Evolutionary conservation across 2,329 filamentous ascomycete species (phyloP), one percentile per base, ranked within the genome.

Genomic region (Nigrograna mackinnonii): DNA sequence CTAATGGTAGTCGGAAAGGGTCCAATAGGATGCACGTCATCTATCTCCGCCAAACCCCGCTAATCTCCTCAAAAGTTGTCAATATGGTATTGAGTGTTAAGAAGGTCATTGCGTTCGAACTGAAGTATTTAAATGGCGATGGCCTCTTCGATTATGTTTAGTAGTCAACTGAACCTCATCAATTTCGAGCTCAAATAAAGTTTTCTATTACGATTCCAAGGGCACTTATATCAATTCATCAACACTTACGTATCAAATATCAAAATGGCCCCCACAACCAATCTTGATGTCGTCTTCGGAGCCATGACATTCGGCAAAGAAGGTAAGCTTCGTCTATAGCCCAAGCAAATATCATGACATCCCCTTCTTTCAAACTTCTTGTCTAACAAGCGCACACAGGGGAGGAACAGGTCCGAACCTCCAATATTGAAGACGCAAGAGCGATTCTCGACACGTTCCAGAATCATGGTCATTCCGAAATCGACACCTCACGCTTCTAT

Each of bases 401-500:
- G 36, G 39, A 47, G 24, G 55, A 56, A 41, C 40, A 45, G 39
- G 52, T 55, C 17, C 49, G 56, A 21, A 53, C 49, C 17, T 50
- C 54, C 14, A 43, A 44, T 5, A 37, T 58, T 18, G 17, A 42
- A 4, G 45, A 51, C 16, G 51, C 49, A 38, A 36, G 48, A 2
- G 44, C 55, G 12, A 58, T 72, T 26, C 53, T 72, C 9, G 39
- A 51, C 18, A 46, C 54, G 13, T 62, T 69, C 46, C 55, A 55
- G 33, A 37, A 46, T 2, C 56, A 68, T 47, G 50, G 55, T 9
- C 55, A 71, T 41, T 50, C 35, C 13, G 62, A 68, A 19, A 50
- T 72, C 35, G 69, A 71, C 44, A 71, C 67, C 1, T 64, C 68
- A 5, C 64, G 67, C 17, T 54, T 68, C 37, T 72, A 72, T 54